phyloP scores from a whole-genome alignment of 2,329 filamentous ascomycete species.

The Neurospora sp. region DNA sequence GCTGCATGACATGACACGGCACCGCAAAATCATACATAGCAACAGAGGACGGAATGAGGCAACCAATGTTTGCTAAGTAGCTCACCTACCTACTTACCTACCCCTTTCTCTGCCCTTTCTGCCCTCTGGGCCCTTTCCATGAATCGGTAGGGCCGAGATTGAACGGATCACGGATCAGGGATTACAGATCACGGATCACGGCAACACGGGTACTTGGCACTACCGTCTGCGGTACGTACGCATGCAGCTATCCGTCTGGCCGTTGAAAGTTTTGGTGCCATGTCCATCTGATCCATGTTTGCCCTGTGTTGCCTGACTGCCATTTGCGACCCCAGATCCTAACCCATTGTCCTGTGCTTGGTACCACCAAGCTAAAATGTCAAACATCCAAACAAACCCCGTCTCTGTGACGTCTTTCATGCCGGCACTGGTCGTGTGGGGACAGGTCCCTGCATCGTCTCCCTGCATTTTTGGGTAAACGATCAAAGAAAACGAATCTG shows the following conservation, averaged over 20 bases:
- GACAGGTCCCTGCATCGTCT: not conserved
- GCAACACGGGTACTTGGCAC: not conserved
- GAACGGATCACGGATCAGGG: not conserved
- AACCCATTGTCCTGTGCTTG: not conserved
- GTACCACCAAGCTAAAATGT: not conserved
- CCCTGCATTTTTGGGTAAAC: not conserved
- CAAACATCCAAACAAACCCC: not conserved
- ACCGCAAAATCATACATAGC: not conserved
- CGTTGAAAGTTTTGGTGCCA: not conserved
- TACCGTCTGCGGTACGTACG: not conserved
- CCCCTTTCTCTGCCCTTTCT: no score
- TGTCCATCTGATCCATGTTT: not conserved
- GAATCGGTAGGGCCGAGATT: not conserved
- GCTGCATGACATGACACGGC: not conserved
- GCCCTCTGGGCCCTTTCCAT: no score
- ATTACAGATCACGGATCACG: not conserved
- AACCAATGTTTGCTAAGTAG: not conserved
- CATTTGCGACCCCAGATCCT: not conserved
- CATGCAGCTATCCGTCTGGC: not conserved
- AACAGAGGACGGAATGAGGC: not conserved
- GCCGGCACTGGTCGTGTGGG: not conserved
- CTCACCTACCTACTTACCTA: no score
- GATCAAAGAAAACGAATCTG: not conserved
- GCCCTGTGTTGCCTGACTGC: not conserved
- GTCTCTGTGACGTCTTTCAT: not conserved